These are phyloP conservation scores for Firmiana major DNA, from an alignment of 345 rosid genomes.

Conservation along the genomic window DNA sequence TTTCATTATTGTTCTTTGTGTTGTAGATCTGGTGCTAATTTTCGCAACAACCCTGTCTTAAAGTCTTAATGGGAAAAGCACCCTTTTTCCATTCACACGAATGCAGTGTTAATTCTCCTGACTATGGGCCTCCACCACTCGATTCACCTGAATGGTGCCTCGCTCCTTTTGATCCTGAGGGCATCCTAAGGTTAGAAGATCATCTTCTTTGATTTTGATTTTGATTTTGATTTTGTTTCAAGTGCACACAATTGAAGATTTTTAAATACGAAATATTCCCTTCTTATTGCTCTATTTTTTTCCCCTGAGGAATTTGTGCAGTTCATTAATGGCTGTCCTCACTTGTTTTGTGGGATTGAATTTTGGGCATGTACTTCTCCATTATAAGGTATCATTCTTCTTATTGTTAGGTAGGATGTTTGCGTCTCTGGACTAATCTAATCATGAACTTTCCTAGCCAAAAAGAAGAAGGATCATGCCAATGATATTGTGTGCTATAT, in stretches of 20 bases:
- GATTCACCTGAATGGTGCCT: constrained; percentile 60
- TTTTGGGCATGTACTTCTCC: constrained; percentile 49
- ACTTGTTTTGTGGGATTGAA: constrained; percentile 54
- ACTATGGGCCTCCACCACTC: constrained; percentile 52
- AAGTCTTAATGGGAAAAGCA: background rate
- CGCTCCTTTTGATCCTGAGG: constrained; percentile 68
- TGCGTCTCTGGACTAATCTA: background rate
- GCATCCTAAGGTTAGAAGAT: constrained; percentile 41
- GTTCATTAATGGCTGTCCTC: constrained; percentile 52
- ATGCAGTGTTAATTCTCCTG: constrained; percentile 64
- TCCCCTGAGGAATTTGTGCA: constrained; percentile 26
- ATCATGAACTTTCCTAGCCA: background rate
- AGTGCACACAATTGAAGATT: background rate
- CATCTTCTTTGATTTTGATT: background rate
- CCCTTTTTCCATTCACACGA: constrained; percentile 29
- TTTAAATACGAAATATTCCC: background rate
- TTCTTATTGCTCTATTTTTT: constrained; percentile 9
- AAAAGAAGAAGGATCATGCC: background rate
- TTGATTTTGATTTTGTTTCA: no score
- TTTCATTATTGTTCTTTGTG: constrained; percentile 1
- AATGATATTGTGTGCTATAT: background rate
- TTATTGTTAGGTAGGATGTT: background rate
- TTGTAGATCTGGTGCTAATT: background rate
- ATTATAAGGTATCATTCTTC: constrained; percentile 34
- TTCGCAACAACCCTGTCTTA: background rate